Base-by-base conservation (phyloP, 371 early-diverging fungal species). In the Saksenaea oblongispora region DNA sequence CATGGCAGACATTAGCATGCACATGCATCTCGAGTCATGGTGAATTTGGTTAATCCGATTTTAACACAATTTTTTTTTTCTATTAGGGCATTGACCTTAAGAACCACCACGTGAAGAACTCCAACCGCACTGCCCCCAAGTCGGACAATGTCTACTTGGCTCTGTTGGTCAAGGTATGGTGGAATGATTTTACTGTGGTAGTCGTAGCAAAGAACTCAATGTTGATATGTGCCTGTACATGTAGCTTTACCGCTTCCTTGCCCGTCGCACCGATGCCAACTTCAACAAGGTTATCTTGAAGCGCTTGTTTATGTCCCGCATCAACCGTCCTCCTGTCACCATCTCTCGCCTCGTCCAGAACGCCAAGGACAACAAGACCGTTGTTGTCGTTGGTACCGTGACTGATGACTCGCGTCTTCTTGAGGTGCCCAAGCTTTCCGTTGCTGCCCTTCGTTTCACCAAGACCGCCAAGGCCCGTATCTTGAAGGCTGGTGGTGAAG, bases 221-320 rank as follows among this genome's bases (percentile, higher is more conserved):
- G 39, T 39, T 34, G 28, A 3, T 39, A 55, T 58, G 47, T 61
- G 54, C 47, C 54, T 56, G 55, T 56, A 51, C 8, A 56, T 36
- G 18, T 24, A 64, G 64, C 62, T 70, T 34, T 62, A 66, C 56
- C 70, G 70, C 56, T 64, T 64, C 59, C 59, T 64, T 62, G 70
- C 70, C 51, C 51, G 51, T 47, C 51, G 51, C 11, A 47, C 51
- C 51, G 51, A 90, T 79, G 80, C 94, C 80, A 79, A 84, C 78
- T 97, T 97, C 90, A 97, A 97, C 94, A 92, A 93, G 88, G 92
- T 92, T 64, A 86, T 97, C 74, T 84, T 96, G 76, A 94, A 93
- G 90, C 90, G 98, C 63, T 92, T 97, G 67, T 94, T 91, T 79
- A 94, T 95, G 96, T 94, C 95, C 74, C 90, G 93, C 64, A 82